Base-by-base conservation (phyloP, 306 rosid genomes). In the Dryas octopetala region DNA sequence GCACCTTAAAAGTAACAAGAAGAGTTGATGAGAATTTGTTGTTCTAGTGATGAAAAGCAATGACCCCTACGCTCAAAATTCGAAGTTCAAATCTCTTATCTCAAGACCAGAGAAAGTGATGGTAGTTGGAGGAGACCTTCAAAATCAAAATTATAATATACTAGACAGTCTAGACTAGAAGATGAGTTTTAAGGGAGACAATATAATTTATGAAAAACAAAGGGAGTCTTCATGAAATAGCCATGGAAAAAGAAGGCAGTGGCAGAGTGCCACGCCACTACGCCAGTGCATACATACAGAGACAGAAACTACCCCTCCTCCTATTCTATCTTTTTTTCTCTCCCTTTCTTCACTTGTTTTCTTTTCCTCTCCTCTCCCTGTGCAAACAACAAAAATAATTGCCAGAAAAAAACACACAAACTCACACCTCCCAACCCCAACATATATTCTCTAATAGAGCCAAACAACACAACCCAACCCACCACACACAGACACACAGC, bases 361-460 rank as follows among this genome's bases (percentile, higher is more conserved):
- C 38, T 32, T 63, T 41, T 41, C 68, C 6, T 32, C 38, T 32
- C 5, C 52, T 17, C 70, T 46, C 38, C 41, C n/a, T 72, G 76
- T 55, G 45, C 58, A 58, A 72, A 55, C 75, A 55, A n/a, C 38
- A 54, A 12, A 70, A 71, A 72, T 58, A 72, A 72, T 72, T 72
- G 76, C 16, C 67, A 72, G 76, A 58, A 60, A 46, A 53, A 53
- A 70, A 70, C 73, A 68, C 60, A 12, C 46, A 11, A 38, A 62
- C 52, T 9, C 52, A 26, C 60, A 60, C 38, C 68, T 16, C 19
- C 68, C 77, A 60, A 61, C 59, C 77, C 68, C 49, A 61, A 73
- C 68, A 60, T 60, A 73, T 73, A 73, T 46, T 60, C 76, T 49
- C 52, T 65, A 59, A 3, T 51, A 73, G 28, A 71, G 41, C 74